Base-by-base conservation (phyloP, 1,284 basidiomycete genomes). In the Retiboletus fuscus region DNA sequence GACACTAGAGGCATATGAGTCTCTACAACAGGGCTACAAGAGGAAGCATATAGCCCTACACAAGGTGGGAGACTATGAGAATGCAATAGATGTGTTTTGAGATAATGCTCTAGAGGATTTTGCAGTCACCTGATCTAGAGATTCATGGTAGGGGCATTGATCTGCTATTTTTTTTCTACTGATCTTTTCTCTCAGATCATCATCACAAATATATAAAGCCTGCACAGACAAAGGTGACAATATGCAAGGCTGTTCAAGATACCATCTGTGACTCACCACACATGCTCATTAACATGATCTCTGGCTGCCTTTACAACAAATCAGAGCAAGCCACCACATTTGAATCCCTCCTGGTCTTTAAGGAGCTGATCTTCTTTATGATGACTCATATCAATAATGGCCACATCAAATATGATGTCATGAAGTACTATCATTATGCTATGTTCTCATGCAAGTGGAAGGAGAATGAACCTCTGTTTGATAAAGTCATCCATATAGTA, bases 251-350 rank as follows among this genome's bases (percentile, higher is more conserved):
- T 0, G 22, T 75, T 20, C 51, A 62, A 7, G 41, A 53, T 22
- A 13, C 53, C 13, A 67, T 69, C 5, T 67, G 47, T 39, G 71
- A 63, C 3, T 69, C 39, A 4, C 73, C 73, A 4, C 58, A 22
- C 1, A 58, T 75, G 1, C 73, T 74, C 16, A 65, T 74, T 3
- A 58, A 74, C 24, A 65, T 67, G 10, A 10, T 4, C 3, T 62
- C 73, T 26, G 73, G 73, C 10, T 39, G 57, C 18, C 74, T 75
- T 3, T 51, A 39, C 47, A 5, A 67, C 66, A 65, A 67, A 34
- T 43, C 18, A 0, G n/a, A 64, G 1, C 66, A 67, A 12, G n/a
- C n/a, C n/a, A n/a, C n/a, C n/a, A n/a, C n/a, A n/a, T n/a, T n/a
- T n/a, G n/a, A n/a, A n/a, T n/a, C 57, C 0, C 20, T 49, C 0